phyloP scores from a whole-genome alignment of 2,329 filamentous ascomycete species.

The Colletotrichum cordylinicola region DNA sequence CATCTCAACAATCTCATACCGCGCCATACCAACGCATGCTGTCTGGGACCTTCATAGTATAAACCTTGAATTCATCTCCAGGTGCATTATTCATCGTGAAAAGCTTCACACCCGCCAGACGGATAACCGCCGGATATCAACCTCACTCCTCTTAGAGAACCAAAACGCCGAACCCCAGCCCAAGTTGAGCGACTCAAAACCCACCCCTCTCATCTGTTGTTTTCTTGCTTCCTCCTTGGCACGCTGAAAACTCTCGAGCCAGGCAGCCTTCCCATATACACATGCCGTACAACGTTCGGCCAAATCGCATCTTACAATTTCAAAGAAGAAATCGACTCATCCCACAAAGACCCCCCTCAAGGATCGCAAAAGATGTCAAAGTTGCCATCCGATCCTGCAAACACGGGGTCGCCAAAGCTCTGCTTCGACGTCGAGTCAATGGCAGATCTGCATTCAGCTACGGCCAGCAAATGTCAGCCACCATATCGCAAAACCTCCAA shows the following conservation, averaged over 20 bases:
- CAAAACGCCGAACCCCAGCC: not conserved
- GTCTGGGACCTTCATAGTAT: not conserved
- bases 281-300: not conserved
- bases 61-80: not conserved
- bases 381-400: slow-evolving; percentile 45
- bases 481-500: not conserved
- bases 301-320: not conserved
- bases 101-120: not conserved
- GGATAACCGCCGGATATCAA: not conserved
- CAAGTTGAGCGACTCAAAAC: not conserved
- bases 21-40: not conserved
- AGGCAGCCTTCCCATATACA: not conserved
- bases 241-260: not conserved
- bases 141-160: not conserved
- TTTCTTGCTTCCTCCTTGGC: not conserved
- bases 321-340: not conserved
- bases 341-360: slow-evolving; percentile 23
- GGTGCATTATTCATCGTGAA: not conserved
- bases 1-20: not conserved
- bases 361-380: slow-evolving; percentile 54
- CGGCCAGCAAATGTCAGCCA: not conserved
- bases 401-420: slow-evolving; percentile 29
- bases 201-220: not conserved
- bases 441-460: slow-evolving; percentile 45
- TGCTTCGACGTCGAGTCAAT: slow-evolving; percentile 30